phyloP scores from a whole-genome alignment of 371 early-diverging fungal genomes.

The Haplosporangium sp. region DNA sequence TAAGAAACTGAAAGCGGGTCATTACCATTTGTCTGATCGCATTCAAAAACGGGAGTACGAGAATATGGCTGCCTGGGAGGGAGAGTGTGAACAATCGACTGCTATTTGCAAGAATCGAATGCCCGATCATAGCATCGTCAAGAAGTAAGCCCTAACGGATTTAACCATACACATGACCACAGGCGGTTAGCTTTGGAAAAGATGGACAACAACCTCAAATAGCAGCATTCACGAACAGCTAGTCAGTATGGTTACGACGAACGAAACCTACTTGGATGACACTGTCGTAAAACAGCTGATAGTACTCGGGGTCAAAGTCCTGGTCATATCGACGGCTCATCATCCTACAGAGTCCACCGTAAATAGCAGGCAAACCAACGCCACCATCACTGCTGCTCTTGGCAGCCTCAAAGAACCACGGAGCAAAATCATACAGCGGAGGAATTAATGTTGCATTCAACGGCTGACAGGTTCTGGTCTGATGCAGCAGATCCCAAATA shows the following conservation, averaged over 20 bases:
- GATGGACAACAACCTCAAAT: not conserved
- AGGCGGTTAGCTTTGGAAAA: not conserved
- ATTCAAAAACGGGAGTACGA: constrained; percentile 74
- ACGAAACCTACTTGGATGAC: constrained; percentile 62
- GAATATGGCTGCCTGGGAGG: constrained; percentile 74
- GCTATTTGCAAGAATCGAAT: constrained; percentile 74
- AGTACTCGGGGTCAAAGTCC: constrained; percentile 62
- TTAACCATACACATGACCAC: not conserved
- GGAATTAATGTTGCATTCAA: constrained; percentile 33
- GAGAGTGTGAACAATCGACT: constrained; percentile 69
- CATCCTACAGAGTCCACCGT: constrained; percentile 78
- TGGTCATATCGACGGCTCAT: constrained; percentile 80
- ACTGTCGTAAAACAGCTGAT: constrained; percentile 75
- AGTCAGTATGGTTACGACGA: not conserved
- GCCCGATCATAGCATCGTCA: constrained; percentile 63
- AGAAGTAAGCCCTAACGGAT: constrained; percentile 65
- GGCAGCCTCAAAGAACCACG: constrained; percentile 52
- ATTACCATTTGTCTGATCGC: constrained; percentile 67
- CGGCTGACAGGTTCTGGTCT: constrained; percentile 50
- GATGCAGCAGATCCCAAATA: constrained; percentile 73
- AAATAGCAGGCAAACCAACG: constrained; percentile 48
- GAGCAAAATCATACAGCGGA: constrained; percentile 41
- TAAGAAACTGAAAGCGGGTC: not conserved
- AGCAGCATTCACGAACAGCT: not conserved
- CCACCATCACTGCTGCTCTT: constrained; percentile 51